Evolutionary conservation across 2,329 filamentous ascomycete genomes (phyloP), one percentile per base, ranked within the genome.

Genomic region (Graphilbum fragrans): DNA sequence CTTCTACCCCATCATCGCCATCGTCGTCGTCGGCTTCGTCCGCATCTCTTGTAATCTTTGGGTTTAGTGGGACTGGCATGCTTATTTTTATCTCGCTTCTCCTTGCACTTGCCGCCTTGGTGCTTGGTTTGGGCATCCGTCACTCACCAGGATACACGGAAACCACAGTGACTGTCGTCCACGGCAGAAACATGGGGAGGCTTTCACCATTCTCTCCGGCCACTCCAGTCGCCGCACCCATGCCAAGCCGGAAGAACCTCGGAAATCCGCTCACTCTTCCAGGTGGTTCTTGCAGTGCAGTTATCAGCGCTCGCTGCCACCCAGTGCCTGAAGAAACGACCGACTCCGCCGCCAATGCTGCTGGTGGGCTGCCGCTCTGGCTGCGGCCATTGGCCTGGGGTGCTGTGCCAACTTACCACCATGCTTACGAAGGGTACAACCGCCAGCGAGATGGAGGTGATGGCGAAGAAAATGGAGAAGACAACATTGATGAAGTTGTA

Each of bases 241-340:
- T n/a, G n/a, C n/a, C n/a, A n/a, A n/a, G n/a, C n/a, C n/a, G n/a
- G n/a, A n/a, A n/a, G n/a, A n/a, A n/a, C n/a, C n/a, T n/a, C 16
- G 67, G 66, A 2, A 74, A 73, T 55, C 70, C 70, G 19, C 61
- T 74, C 20, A 60, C 60, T 2, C 49, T 74, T 29, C 54, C 52
- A 19, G 67, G 63, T 23, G 69, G 69, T 11, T 58, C 61, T 34
- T 73, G 69, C 55, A 70, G 66, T 45, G 70, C 68, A 9, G 69
- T 71, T n/a, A 51, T 74, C 46, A 66, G 63, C 52, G 61, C 69
- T 20, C 55, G 63, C 38, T 72, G 69, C 53, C 69, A 72, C 42
- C 55, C 61, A 5, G 47, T 53, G 17, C 51, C 50, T 9, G 55
- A 54, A 23, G 53, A 54, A 32, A 16, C 22, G 6, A 42, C 35